Percentiles rank a stretch among this genome's conserved stretches.
Evolutionary conservation across 106 monocot genomes (phyloP).

Genomic region (Cymbidium sinense): DNA sequence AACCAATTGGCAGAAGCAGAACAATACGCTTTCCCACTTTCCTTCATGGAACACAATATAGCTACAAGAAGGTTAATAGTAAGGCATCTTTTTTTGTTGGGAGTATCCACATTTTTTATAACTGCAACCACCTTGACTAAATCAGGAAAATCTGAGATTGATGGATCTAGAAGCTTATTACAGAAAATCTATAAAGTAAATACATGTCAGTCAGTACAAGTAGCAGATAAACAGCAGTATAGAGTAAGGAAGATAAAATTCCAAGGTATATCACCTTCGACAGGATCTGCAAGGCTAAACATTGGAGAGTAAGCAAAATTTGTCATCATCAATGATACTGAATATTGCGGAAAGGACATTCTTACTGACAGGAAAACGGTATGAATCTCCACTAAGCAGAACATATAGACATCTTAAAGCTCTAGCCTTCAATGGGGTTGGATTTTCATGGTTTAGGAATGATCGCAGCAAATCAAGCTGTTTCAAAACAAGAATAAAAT

Average conservation of each 20-base stretch:
- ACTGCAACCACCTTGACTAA: constrained; percentile 29
- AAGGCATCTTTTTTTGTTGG: constrained; percentile 21
- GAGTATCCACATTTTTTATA: constrained; percentile 22
- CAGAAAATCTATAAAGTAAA: constrained; percentile 2
- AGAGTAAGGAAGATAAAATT: neutral
- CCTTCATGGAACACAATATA: constrained; percentile 35
- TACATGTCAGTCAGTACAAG: constrained; percentile 4
- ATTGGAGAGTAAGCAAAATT: constrained; percentile 25
- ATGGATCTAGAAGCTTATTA: constrained; percentile 6
- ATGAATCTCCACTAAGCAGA: constrained; percentile 29
- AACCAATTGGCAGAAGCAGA: constrained; percentile 10
- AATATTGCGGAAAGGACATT: constrained; percentile 23
- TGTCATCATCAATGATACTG: constrained; percentile 22
- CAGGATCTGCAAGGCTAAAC: constrained; percentile 33
- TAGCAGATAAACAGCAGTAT: neutral
- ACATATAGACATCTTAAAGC: constrained; percentile 48
- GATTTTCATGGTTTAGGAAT: constrained; percentile 23
- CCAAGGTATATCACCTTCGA: constrained; percentile 33
- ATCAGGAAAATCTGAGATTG: constrained; percentile 17
- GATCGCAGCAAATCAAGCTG: constrained; percentile 53
- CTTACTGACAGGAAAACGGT: constrained; percentile 12
- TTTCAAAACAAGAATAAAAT: neutral
- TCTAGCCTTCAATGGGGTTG: constrained; percentile 23
- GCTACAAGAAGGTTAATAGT: constrained; percentile 44
- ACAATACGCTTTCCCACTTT: constrained; percentile 7